Evolutionary conservation across 2,329 filamentous ascomycete species (phyloP).

Genomic region (Aspergillus tamarii): DNA sequence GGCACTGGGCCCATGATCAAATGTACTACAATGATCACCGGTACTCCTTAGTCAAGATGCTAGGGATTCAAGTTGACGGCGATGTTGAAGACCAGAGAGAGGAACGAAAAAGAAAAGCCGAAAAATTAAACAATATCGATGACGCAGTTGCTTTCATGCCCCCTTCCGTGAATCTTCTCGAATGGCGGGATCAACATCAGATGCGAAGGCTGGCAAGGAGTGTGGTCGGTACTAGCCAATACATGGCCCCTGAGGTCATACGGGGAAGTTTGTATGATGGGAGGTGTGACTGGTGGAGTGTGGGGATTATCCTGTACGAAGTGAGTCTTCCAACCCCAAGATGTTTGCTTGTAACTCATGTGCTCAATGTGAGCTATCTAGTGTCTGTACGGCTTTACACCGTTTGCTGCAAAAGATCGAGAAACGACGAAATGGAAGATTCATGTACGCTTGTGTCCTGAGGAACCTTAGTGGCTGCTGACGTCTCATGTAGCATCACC

Average conservation of each 20-base stretch:
- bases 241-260: slow-evolving; percentile 96
- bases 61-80: slow-evolving; percentile 73
- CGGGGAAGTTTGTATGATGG: slow-evolving; percentile 82
- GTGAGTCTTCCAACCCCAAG: slow-evolving; percentile 36
- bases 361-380: slow-evolving; percentile 30
- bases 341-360: not conserved
- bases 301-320: slow-evolving; percentile 92
- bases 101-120: slow-evolving; percentile 51
- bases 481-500: slow-evolving; percentile 64
- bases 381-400: slow-evolving; percentile 89
- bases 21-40: slow-evolving; percentile 83
- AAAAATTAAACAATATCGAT: slow-evolving; percentile 16
- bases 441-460: slow-evolving; percentile 56
- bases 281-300: slow-evolving; percentile 95
- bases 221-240: slow-evolving; percentile 92
- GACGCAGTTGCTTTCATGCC: slow-evolving; percentile 40
- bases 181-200: slow-evolving; percentile 70
- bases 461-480: not conserved
- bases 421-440: slow-evolving; percentile 87
- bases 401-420: slow-evolving; percentile 80
- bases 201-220: slow-evolving; percentile 77
- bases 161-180: slow-evolving; percentile 58
- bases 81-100: slow-evolving; percentile 71
- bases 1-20: slow-evolving; percentile 91
- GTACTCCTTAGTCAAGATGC: slow-evolving; percentile 74